phyloP scores from a whole-genome alignment of 148 eudicot genomes.

The Linanthus parryae region DNA sequence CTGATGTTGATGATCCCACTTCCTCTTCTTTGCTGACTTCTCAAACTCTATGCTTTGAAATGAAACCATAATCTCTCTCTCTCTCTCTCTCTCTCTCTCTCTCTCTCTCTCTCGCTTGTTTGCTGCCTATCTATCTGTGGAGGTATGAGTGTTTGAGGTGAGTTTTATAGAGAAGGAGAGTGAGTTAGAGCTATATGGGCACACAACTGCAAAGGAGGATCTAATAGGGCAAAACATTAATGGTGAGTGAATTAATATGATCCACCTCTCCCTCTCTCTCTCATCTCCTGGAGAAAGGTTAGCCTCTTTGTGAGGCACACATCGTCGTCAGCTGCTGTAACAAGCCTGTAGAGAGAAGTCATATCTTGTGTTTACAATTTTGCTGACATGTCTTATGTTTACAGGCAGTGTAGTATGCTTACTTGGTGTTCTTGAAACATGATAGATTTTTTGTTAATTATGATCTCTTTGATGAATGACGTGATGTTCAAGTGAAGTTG shows the following conservation, averaged over 20 bases:
- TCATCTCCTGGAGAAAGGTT: too few species aligned
- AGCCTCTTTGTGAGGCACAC: too few species aligned
- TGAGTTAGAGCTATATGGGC: neutral
- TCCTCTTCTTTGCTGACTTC: conserved; percentile 47
- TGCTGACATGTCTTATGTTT: too few species aligned
- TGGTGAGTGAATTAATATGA: conserved; percentile 35
- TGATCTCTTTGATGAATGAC: too few species aligned
- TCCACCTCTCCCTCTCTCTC: conserved; percentile 26
- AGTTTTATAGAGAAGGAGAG: conserved; percentile 28
- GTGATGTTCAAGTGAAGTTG: conserved; percentile 40
- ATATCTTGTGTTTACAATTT: too few species aligned
- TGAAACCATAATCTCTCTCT: conserved; percentile 49
- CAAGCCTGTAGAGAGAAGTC: too few species aligned
- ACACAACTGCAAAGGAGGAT: conserved; percentile 38
- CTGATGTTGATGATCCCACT: too few species aligned
- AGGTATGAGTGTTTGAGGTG: conserved; percentile 11
- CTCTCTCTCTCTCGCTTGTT: conserved; percentile 6
- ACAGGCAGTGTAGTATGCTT: too few species aligned
- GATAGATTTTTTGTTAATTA: too few species aligned
- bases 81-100: neutral
- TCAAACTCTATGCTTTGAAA: conserved; percentile 41
- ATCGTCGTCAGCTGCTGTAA: too few species aligned
- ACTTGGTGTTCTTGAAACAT: too few species aligned
- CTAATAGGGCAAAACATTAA: conserved; percentile 40
- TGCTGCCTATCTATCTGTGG: conserved; percentile 4